Base-by-base conservation (phyloP, 225 moss, liverwort and hornwort species). In the Bryum argenteum region DNA sequence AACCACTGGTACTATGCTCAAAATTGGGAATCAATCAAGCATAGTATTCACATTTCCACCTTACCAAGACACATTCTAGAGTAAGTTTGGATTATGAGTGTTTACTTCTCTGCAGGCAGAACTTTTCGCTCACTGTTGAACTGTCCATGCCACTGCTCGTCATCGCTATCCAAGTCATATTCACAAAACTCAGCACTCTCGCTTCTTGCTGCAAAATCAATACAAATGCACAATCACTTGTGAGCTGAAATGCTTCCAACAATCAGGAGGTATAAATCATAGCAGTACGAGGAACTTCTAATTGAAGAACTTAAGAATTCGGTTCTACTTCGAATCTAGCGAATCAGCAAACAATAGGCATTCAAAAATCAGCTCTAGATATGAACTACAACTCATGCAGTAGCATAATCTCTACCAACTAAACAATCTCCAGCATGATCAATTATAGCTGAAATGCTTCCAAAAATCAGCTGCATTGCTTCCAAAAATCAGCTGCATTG, bases 131-230 rank as follows among this genome's bases (percentile, higher is more conserved):
- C 98, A 69, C 79, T 92, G 72, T 94, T 98, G 78, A 91, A 85
- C 73, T 94, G 94, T 55, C 17, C 6, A 3, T 16, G 83, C 94
- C 94, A 94, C 72, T 84, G 85, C 79, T 98, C 98, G 39, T 98
- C 98, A 54, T 92, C 98, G 53, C 88, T 92, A 82, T 94, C 98
- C 82, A 98, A 82, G 71, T 98, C 98, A 63, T 98, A 98, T 71
- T 98, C 98, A 75, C 92, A 88, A 79, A 81, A 94, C 69, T 94
- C 98, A 51, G 84, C 87, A 66, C 84, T 81, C 72, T 98, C 98
- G 72, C 71, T 92, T 80, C 98, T 92, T 78, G 94, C 98, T 98
- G 98, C 75, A 89, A 67, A 61, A 52, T 15, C 26, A 41, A 44
- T 3, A 33, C 3, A 61, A 44, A 63, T 64, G 28, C 45, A 80